A percentile compares a stretch with the other conserved stretches of the same genome.
Evolutionary conservation across 495 filamentous ascomycete species (phyloP).

Genomic region (Daldinia grandis): DNA sequence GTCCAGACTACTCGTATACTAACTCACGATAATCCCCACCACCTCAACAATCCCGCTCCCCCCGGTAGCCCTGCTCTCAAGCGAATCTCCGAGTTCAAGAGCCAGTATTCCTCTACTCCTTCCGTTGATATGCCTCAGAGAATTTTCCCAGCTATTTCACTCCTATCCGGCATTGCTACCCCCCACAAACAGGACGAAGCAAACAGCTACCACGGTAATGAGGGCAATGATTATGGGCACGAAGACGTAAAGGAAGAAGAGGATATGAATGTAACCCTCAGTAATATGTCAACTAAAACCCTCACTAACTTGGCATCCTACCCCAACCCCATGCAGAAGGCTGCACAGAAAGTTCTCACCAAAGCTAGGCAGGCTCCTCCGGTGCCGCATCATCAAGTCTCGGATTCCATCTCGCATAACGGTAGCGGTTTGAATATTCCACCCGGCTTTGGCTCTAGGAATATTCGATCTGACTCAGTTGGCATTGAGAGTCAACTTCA

Average conservation of each 20-base stretch:
- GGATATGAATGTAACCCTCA: slow-evolving; percentile 39
- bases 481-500: slow-evolving; percentile 10
- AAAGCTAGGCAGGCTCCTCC: slow-evolving; percentile 41
- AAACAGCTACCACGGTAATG: neutral
- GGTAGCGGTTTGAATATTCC: slow-evolving; percentile 1
- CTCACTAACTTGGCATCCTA: slow-evolving; percentile 57
- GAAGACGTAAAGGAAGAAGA: slow-evolving; percentile 36
- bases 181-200: neutral
- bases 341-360: slow-evolving; percentile 52
- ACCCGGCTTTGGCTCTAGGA: neutral
- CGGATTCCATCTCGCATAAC: slow-evolving; percentile 11
- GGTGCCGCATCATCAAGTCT: slow-evolving; percentile 4
- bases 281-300: slow-evolving; percentile 49
- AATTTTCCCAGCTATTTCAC: neutral
- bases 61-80: neutral
- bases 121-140: slow-evolving; percentile 6
- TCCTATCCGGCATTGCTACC: neutral
- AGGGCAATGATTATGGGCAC: slow-evolving; percentile 8
- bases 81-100: slow-evolving; percentile 14
- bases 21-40: slow-evolving; percentile 2
- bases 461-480: neutral
- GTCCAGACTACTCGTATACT: neutral
- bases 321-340: slow-evolving; percentile 56
- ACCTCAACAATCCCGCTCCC: neutral
- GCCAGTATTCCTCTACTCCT: slow-evolving; percentile 2